Percentiles rank a stretch among this genome's conserved stretches.
phyloP scores from a whole-genome alignment of 2,329 filamentous ascomycete genomes.

The Trichophyton simii region DNA sequence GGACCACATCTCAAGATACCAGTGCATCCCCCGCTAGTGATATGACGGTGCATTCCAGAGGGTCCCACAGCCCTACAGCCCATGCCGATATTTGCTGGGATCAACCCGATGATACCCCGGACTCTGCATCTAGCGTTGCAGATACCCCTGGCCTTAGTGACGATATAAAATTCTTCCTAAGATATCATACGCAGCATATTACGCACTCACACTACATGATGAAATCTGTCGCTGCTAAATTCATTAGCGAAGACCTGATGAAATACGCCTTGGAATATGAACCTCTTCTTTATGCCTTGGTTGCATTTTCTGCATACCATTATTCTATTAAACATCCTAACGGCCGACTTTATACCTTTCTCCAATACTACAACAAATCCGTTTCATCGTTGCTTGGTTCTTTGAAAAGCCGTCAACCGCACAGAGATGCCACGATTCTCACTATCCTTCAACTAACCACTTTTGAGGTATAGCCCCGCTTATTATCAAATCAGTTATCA shows the following conservation, averaged over 20 bases:
- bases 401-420: slow-evolving; percentile 57
- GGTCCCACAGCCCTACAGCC: slow-evolving; percentile 21
- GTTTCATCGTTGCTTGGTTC: slow-evolving; percentile 62
- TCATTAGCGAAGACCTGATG: slow-evolving; percentile 60
- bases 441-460: slow-evolving; percentile 86
- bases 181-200: slow-evolving; percentile 66
- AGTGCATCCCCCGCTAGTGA: slow-evolving; percentile 43
- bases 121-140: slow-evolving; percentile 14
- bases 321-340: slow-evolving; percentile 57
- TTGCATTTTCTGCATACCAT: slow-evolving; percentile 82
- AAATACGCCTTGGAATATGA: slow-evolving; percentile 64
- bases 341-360: slow-evolving; percentile 66
- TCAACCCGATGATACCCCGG: slow-evolving; percentile 5
- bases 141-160: slow-evolving; percentile 32
- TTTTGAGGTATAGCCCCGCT: slow-evolving; percentile 57
- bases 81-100: slow-evolving; percentile 14
- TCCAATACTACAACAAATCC: slow-evolving; percentile 82
- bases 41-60: slow-evolving; percentile 26
- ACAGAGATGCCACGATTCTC: slow-evolving; percentile 61
- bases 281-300: slow-evolving; percentile 70
- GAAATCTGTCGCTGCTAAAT: slow-evolving; percentile 56
- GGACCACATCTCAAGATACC: slow-evolving; percentile 22
- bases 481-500: background rate
- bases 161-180: slow-evolving; percentile 65
- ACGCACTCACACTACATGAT: slow-evolving; percentile 73